These are phyloP conservation scores for Rhipidocladum racemiflorum DNA, from an alignment of 176 grass and related monocot genomes.

Conservation along the genomic window DNA sequence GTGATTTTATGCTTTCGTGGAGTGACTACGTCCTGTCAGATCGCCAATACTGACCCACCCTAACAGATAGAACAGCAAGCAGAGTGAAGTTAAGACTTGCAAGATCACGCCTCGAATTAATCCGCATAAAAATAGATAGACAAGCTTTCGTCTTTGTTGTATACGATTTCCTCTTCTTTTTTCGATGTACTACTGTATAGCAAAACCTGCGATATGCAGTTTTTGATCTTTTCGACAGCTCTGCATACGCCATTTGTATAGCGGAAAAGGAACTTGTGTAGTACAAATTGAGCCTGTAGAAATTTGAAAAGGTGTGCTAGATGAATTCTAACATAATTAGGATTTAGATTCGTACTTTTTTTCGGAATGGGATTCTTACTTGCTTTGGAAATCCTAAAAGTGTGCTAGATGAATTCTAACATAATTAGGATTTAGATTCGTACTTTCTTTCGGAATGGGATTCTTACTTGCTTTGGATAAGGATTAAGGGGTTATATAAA, in stretches of 20 bases:
- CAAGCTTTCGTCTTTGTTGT: constrained; percentile 5
- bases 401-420: too few relatives aligned
- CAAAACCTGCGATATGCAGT: neutral
- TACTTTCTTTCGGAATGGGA: too few relatives aligned
- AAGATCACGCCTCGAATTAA: neutral
- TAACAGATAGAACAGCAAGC: constrained; percentile 23
- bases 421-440: too few relatives aligned
- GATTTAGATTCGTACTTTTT: too few relatives aligned
- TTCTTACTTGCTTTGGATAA: too few relatives aligned
- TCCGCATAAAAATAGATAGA: constrained; percentile 22
- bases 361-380: too few relatives aligned
- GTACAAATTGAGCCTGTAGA: constrained; percentile 39
- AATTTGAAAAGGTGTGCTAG: too few relatives aligned
- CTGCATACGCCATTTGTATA: constrained; percentile 19
- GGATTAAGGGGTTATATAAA: too few relatives aligned
- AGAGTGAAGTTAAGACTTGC: neutral
- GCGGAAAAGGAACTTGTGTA: constrained; percentile 17
- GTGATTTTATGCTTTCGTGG: constrained; percentile 93
- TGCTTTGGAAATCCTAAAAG: too few relatives aligned
- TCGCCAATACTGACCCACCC: constrained; percentile 40
- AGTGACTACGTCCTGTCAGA: constrained; percentile 83
- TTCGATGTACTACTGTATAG: constrained; percentile 22
- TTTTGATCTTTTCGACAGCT: neutral
- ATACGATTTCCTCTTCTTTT: neutral
- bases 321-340: too few relatives aligned